Evolutionary conservation across 495 filamentous ascomycete genomes (phyloP), one percentile per base, ranked within the genome.

Genomic region (Bombardia bombarda): DNA sequence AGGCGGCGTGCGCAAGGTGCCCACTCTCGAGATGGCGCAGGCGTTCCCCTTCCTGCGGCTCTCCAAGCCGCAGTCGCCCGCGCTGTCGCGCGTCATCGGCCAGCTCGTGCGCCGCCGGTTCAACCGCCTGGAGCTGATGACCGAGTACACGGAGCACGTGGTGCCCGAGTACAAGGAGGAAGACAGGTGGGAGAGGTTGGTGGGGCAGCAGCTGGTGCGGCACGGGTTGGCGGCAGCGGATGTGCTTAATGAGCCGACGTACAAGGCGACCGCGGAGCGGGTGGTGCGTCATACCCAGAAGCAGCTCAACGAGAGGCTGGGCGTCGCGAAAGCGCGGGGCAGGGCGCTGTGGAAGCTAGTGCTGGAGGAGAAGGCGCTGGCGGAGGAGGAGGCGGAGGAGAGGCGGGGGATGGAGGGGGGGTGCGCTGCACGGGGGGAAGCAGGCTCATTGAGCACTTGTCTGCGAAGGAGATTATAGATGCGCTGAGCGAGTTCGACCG

Each of bases 41-140:
- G 75, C 72, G 21, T 48, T 84, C n/a, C 83, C 86, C 0, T 82
- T 89, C 45, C 60, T 92, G 32, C 78, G 84, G 19, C 57, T 85
- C 38, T 73, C 68, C 47, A 88, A 87, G 55, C 83, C 84, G 7
- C 82, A 87, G 51, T 70, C 83, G 4, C 50, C 54, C 23, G 61
- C 61, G 26, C 62, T 90, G 3, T 75, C 71, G 46, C 60, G 72
- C 3, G 63, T 83, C 1, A 57, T 92, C 10, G 58, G 69, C 7
- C 60, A 73, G 23, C 81, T 75, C 40, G 47, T 74, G 14, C 16
- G 33, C 12, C 45, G 70, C 9, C 55, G 77, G 8, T 34, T 20
- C 8, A 13, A 36, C 36, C 22, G 58, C 18, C 1, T 43, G 18
- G 33, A 45, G 30, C 10, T 54, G 39, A 22, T 19, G 19, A 30